These are phyloP conservation scores for Lepraria neglecta DNA, from an alignment of 495 filamentous ascomycete genomes.

Conservation along the genomic window DNA sequence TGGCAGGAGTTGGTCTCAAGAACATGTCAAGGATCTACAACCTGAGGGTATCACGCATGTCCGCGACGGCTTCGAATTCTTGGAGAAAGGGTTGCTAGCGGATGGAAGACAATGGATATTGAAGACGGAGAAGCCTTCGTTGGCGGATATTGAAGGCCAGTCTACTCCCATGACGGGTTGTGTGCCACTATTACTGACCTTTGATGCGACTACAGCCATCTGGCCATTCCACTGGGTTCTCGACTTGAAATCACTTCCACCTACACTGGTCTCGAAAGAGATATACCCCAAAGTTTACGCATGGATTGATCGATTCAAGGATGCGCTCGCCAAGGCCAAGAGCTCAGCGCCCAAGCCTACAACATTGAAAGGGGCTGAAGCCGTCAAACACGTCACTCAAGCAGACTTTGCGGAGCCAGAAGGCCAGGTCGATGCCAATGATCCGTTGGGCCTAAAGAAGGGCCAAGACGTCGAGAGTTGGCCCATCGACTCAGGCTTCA, in stretches of 20 bases:
- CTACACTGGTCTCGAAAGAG: conserved; percentile 35
- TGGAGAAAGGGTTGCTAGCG: conserved; percentile 49
- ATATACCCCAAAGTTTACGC: conserved; percentile 48
- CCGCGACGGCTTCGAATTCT: conserved; percentile 36
- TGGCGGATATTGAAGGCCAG: conserved; percentile 55
- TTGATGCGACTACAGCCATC: conserved; percentile 33
- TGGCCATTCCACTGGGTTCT: conserved; percentile 58
- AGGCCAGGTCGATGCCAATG: conserved; percentile 35
- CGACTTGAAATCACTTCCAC: conserved; percentile 41
- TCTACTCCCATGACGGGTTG: not conserved
- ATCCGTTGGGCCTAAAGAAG: conserved; percentile 40
- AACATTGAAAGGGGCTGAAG: conserved; percentile 44
- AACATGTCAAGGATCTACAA: conserved; percentile 30
- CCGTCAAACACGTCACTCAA: conserved; percentile 36
- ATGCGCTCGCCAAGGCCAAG: conserved; percentile 29
- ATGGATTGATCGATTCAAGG: conserved; percentile 50
- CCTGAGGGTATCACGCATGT: conserved; percentile 45
- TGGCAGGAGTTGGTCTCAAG: conserved; percentile 33
- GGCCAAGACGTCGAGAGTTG: conserved; percentile 47
- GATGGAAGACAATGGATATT: conserved; percentile 56
- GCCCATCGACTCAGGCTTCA: conserved; percentile 51
- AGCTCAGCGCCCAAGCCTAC: conserved; percentile 28
- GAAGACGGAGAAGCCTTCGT: conserved; percentile 36
- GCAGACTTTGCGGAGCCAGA: conserved; percentile 35
- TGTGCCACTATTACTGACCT: not conserved